phyloP scores from a whole-genome alignment of 1,284 basidiomycete genomes.

The Microbotryomycetes sp. region DNA sequence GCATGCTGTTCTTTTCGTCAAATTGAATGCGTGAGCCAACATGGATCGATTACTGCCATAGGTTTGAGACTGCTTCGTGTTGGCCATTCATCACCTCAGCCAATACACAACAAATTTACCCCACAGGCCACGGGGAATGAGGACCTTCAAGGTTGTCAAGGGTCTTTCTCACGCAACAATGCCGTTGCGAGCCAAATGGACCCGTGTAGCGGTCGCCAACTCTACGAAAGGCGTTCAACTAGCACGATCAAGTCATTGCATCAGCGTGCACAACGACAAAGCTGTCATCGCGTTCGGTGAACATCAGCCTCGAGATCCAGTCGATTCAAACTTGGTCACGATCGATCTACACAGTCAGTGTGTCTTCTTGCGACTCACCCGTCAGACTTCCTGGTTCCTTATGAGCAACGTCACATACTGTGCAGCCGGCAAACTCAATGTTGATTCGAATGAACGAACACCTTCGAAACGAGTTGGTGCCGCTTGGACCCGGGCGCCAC shows the following conservation, averaged over 20 bases:
- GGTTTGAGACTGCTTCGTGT: no score
- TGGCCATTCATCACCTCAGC: no score
- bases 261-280: conserved; percentile 34
- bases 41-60: no score
- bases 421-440: conserved; percentile 21
- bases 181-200: conserved; percentile 5
- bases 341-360: conserved; percentile 33
- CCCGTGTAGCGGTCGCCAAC: background rate
- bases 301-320: conserved; percentile 45
- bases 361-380: background rate
- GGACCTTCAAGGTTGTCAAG: no score
- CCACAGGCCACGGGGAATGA: no score
- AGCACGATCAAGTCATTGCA: conserved; percentile 42
- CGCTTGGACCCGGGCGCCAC: conserved; percentile 34
- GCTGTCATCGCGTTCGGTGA: conserved; percentile 47
- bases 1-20: no score
- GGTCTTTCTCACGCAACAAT: no score
- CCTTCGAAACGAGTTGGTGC: conserved; percentile 45
- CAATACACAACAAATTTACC: no score
- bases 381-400: no score
- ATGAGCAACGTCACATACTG: no score
- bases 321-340: conserved; percentile 36
- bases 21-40: no score
- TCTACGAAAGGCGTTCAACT: conserved; percentile 20
- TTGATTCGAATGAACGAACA: conserved; percentile 5